phyloP scores from a whole-genome alignment of 192 early-diverging fungal genomes.

The Lunasporangiospora selenospora region DNA sequence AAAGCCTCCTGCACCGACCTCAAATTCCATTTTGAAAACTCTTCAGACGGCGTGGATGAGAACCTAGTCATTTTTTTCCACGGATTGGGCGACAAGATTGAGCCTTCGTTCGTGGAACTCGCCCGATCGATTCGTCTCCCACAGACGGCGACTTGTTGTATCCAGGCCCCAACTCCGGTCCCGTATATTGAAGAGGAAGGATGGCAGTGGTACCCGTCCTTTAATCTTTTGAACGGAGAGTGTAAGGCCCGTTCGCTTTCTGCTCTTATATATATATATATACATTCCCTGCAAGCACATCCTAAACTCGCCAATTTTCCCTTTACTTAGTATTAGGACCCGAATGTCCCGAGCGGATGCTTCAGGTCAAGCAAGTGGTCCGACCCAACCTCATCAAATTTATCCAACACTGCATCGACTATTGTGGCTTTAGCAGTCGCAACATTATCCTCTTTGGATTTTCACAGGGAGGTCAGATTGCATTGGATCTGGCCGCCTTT shows the following conservation, averaged over 20 bases:
- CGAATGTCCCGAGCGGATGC: slow-evolving; percentile 43
- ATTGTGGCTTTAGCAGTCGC: slow-evolving; percentile 49
- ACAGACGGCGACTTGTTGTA: slow-evolving; percentile 69
- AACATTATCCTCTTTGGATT: slow-evolving; percentile 77
- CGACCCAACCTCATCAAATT: slow-evolving; percentile 53
- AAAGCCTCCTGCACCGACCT: slow-evolving; percentile 20
- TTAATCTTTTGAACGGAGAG: slow-evolving; percentile 60
- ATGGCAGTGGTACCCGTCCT: slow-evolving; percentile 72
- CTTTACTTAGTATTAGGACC: slow-evolving; percentile 45
- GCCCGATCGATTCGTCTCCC: slow-evolving; percentile 68
- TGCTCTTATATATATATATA: background rate
- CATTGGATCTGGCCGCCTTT: slow-evolving; percentile 68
- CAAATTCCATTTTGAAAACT: slow-evolving; percentile 53
- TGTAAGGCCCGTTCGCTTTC: slow-evolving; percentile 23
- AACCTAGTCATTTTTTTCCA: slow-evolving; percentile 79
- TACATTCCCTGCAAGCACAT: background rate
- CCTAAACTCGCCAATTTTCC: background rate
- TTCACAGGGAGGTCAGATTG: slow-evolving; percentile 72
- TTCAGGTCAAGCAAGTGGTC: slow-evolving; percentile 52
- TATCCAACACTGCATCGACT: slow-evolving; percentile 49
- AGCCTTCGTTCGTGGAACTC: slow-evolving; percentile 64
- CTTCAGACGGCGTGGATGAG: slow-evolving; percentile 58
- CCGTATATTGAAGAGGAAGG: slow-evolving; percentile 66
- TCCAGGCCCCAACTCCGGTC: slow-evolving; percentile 64
- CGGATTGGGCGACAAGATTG: slow-evolving; percentile 73